phyloP scores from a whole-genome alignment of 73 alveolate genomes.

The Uronychia binucleata region DNA sequence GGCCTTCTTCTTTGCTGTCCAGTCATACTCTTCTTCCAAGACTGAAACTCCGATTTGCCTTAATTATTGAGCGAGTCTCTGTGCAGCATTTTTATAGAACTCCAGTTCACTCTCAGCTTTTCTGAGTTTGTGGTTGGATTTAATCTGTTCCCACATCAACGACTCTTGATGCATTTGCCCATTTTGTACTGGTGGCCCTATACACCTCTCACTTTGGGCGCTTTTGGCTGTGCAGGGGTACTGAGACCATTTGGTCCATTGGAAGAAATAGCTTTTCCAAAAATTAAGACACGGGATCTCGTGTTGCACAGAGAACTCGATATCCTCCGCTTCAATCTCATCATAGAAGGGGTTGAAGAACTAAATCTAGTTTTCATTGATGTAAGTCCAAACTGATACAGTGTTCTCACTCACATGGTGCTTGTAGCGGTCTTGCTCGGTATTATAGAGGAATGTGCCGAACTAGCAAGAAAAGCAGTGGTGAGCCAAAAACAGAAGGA shows the following conservation, averaged over 20 bases:
- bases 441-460: slow-evolving; percentile 93
- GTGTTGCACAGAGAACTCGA: slow-evolving; percentile 27
- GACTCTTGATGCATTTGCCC: too few relatives aligned
- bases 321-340: slow-evolving; percentile 1
- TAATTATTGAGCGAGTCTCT: too few relatives aligned
- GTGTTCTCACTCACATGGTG: slow-evolving; percentile 20
- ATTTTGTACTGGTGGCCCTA: too few relatives aligned
- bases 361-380: slow-evolving; percentile 10
- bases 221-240: too few relatives aligned
- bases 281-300: slow-evolving; percentile 18
- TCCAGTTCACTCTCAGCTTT: too few relatives aligned
- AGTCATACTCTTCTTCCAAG: too few relatives aligned
- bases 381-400: slow-evolving; percentile 60
- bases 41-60: too few relatives aligned
- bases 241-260: slow-evolving; percentile 32
- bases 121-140: too few relatives aligned
- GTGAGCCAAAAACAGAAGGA: slow-evolving; percentile 82
- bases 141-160: too few relatives aligned
- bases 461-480: slow-evolving; percentile 78
- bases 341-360: slow-evolving; percentile 59
- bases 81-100: too few relatives aligned
- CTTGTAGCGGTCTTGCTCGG: slow-evolving; percentile 78
- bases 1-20: too few relatives aligned
- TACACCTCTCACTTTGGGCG: too few relatives aligned
- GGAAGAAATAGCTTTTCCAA: slow-evolving; percentile 51